phyloP scores from a whole-genome alignment of 768 basidiomycete genomes.

The Calocera cornea region DNA sequence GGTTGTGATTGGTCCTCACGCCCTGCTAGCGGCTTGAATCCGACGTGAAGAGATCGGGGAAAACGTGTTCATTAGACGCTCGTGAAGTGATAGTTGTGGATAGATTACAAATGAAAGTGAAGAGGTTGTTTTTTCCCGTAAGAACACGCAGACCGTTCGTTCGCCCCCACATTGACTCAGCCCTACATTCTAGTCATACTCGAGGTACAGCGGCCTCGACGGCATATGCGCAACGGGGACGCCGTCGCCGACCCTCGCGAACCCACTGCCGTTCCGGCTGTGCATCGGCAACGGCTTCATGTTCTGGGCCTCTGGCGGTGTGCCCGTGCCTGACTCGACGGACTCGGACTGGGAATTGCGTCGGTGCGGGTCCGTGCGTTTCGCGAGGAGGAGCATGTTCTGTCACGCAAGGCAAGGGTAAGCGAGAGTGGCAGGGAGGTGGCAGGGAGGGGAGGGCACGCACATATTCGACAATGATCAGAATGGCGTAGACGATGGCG shows the following conservation, averaged over 20 bases:
- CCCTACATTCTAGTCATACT: not conserved
- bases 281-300: not conserved
- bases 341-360: not conserved
- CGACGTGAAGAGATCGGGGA: no score
- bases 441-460: not conserved
- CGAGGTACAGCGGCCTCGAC: not conserved
- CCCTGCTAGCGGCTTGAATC: no score
- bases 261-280: not conserved
- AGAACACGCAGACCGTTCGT: no score
- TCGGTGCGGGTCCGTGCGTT: not conserved
- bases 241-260: not conserved
- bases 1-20: no score
- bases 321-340: not conserved
- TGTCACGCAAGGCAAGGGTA: not conserved
- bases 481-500: slow-evolving; percentile 2
- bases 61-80: no score
- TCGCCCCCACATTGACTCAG: no score
- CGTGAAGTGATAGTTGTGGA: no score
- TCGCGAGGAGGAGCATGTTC: not conserved
- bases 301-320: not conserved
- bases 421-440: not conserved
- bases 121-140: no score
- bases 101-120: no score
- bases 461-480: not conserved
- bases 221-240: not conserved